These are phyloP conservation scores for Aspergillus olivimuriae DNA, from an alignment of 495 filamentous ascomycete genomes.

Conservation along the genomic window DNA sequence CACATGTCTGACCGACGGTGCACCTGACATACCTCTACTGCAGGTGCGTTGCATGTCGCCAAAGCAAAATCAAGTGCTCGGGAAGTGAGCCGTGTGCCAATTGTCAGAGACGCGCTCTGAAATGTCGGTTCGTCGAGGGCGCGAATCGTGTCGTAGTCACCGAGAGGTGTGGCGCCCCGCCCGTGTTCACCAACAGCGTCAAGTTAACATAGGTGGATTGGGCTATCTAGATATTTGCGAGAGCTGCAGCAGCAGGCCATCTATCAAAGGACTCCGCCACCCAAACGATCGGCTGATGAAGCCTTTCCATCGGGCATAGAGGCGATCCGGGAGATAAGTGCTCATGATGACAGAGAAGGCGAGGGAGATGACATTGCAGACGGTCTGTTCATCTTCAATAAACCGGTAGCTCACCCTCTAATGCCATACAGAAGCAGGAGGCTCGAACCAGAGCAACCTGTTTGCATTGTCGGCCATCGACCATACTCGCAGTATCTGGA, in stretches of 20 bases:
- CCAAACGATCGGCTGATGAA: slow-evolving; percentile 1
- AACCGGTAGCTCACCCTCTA: too few relatives aligned
- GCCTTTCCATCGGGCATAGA: slow-evolving; percentile 1
- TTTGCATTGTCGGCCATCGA: slow-evolving; percentile 5
- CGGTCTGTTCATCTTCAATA: too few relatives aligned
- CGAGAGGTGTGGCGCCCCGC: slow-evolving; percentile 15
- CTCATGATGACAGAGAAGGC: neutral
- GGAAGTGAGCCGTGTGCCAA: slow-evolving; percentile 27
- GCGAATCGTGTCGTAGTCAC: slow-evolving; percentile 17
- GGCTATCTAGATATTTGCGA: neutral
- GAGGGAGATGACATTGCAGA: neutral
- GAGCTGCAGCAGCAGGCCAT: slow-evolving; percentile 3
- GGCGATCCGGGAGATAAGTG: neutral
- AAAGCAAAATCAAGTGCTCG: slow-evolving; percentile 37
- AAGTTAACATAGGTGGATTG: neutral
- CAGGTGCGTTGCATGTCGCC: slow-evolving; percentile 29
- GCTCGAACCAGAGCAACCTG: slow-evolving; percentile 1
- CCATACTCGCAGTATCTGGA: slow-evolving; percentile 14
- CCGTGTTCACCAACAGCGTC: neutral
- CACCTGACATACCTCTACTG: neutral
- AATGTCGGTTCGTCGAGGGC: slow-evolving; percentile 18
- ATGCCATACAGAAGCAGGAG: too few relatives aligned
- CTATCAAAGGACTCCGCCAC: neutral
- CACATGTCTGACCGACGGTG: neutral
- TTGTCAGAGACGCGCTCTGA: slow-evolving; percentile 18